A percentile compares a stretch with the other conserved stretches of the same genome.
Conservation (phyloP, 2,329 filamentous ascomycete species). For the Sphaerulina vaccinii region DNA sequence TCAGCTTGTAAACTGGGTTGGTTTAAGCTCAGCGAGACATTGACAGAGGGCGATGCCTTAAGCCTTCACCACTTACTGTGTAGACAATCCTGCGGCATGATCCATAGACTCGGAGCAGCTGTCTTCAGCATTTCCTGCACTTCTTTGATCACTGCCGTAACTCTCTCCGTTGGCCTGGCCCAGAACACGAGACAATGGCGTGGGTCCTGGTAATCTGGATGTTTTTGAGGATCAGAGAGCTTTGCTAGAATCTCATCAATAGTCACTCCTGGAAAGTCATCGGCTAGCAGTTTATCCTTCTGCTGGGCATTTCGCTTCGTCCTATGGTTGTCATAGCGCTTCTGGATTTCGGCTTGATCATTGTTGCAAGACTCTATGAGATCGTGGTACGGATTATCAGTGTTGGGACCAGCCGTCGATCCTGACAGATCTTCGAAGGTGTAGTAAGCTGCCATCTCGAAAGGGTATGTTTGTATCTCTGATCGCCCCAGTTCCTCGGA, state of each 20-base stretch:
- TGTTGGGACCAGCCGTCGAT: constrained; percentile 26
- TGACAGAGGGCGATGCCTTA: too few relatives aligned
- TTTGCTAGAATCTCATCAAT: constrained; percentile 74
- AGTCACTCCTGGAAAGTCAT: constrained; percentile 67
- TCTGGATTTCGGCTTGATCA: constrained; percentile 65
- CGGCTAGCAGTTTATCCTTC: constrained; percentile 67
- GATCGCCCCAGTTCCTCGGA: too few relatives aligned
- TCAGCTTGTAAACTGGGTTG: too few relatives aligned
- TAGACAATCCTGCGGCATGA: constrained; percentile 75
- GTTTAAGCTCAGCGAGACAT: too few relatives aligned
- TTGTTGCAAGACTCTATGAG: constrained; percentile 67
- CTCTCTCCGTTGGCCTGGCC: constrained; percentile 74
- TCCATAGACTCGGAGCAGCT: constrained; percentile 78
- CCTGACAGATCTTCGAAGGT: constrained; percentile 39
- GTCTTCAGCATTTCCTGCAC: constrained; percentile 65
- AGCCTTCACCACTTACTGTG: too few relatives aligned
- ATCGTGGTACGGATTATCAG: constrained; percentile 72
- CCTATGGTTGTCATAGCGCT: constrained; percentile 72
- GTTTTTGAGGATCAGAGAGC: constrained; percentile 61
- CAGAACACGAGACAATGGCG: constrained; percentile 84
- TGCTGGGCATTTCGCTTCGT: constrained; percentile 73
- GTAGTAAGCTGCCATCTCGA: constrained; percentile 39
- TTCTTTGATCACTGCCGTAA: constrained; percentile 64
- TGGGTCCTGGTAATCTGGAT: constrained; percentile 70
- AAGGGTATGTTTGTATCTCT: too few relatives aligned